Evolutionary conservation across 768 basidiomycete genomes (phyloP).

Genomic region (Auricularia sp.): DNA sequence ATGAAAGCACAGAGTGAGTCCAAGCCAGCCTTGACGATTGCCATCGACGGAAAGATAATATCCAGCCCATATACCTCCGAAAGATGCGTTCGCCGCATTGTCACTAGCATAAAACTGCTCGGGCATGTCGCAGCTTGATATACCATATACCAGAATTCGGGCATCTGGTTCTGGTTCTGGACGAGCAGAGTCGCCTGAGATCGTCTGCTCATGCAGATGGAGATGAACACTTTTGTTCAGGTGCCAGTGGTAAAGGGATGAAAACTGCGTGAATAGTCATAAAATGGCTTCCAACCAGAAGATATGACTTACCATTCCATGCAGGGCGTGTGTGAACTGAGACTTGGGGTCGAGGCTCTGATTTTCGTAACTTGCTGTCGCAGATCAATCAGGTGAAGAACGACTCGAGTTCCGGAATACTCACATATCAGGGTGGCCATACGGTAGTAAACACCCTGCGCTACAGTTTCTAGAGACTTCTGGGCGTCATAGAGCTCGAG

Average conservation of each 20-base stretch:
- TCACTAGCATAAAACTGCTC: too few relatives aligned
- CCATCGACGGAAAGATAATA: too few relatives aligned
- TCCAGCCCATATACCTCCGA: too few relatives aligned
- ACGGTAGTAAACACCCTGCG: background rate
- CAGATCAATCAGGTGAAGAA: background rate
- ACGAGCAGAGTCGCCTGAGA: too few relatives aligned
- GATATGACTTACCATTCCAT: background rate
- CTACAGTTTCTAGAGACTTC: background rate
- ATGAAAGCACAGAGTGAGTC: too few relatives aligned
- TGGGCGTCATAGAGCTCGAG: background rate
- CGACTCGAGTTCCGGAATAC: background rate
- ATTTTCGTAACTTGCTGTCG: background rate
- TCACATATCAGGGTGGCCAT: background rate
- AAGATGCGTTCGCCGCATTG: too few relatives aligned
- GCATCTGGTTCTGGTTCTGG: too few relatives aligned
- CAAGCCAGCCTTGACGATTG: too few relatives aligned
- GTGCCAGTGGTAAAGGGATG: background rate
- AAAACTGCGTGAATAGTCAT: background rate
- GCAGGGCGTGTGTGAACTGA: background rate
- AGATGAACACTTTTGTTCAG: too few relatives aligned
- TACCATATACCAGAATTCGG: too few relatives aligned
- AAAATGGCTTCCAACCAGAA: background rate
- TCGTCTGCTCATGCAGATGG: too few relatives aligned
- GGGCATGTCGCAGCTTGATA: too few relatives aligned
- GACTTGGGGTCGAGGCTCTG: background rate